Evolutionary conservation across 2,329 filamentous ascomycete genomes (phyloP).

Genomic region (Penicillium sp.): DNA sequence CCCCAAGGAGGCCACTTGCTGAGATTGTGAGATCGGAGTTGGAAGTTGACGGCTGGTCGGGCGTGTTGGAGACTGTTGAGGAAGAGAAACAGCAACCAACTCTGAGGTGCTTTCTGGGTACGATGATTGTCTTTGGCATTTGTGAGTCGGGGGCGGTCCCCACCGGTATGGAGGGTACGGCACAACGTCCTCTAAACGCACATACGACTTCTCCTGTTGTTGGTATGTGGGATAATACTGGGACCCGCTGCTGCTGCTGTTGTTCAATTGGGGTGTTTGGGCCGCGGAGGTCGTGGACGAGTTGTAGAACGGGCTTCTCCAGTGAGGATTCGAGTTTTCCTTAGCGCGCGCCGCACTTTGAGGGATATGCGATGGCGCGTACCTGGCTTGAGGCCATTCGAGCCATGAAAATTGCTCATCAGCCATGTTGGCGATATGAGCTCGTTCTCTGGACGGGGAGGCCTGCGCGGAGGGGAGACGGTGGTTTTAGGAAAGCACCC

Average conservation of each 20-base stretch:
- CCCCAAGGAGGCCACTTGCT: neutral
- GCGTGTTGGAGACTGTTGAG: constrained; percentile 7
- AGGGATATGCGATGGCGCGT: constrained; percentile 12
- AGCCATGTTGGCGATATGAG: constrained; percentile 21
- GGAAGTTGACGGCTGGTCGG: constrained; percentile 4
- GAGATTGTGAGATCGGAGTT: neutral
- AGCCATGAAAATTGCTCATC: constrained; percentile 22
- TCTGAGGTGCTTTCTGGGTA: neutral
- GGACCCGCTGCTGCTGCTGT: neutral
- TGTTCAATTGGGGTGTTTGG: constrained; percentile 4
- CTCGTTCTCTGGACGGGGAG: neutral
- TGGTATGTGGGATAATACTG: constrained; percentile 5
- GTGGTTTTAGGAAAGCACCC: neutral
- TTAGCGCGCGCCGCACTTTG: constrained; percentile 10
- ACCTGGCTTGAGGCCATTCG: constrained; percentile 24
- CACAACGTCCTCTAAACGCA: constrained; percentile 7
- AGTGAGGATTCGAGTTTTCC: constrained; percentile 1
- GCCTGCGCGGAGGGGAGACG: neutral
- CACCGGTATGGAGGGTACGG: constrained; percentile 9
- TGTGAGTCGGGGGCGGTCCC: constrained; percentile 1
- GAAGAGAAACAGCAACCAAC: neutral
- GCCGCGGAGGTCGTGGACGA: neutral
- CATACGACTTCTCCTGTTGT: constrained; percentile 10
- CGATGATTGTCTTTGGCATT: constrained; percentile 1
- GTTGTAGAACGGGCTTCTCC: constrained; percentile 9